Percentiles rank a stretch among this genome's conserved stretches.
Evolutionary conservation across 2,329 filamentous ascomycete species (phyloP).

Genomic region (Fonsecaea erecta): DNA sequence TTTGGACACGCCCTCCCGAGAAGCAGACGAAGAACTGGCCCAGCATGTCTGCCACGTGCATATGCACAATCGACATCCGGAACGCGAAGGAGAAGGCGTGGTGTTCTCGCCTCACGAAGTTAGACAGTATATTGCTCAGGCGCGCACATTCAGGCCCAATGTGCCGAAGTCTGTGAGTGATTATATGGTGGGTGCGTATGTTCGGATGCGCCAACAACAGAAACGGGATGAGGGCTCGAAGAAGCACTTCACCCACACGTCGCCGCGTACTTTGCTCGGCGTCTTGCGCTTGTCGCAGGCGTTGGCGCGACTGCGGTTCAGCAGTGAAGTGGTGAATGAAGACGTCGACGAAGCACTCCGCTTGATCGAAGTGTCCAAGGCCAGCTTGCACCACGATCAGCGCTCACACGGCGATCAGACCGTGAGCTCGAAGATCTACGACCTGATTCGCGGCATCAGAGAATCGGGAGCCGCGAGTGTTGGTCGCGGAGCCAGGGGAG

Average conservation of each 20-base stretch:
- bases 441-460: constrained; percentile 85
- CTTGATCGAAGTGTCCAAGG: constrained; percentile 90
- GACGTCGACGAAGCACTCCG: constrained; percentile 95
- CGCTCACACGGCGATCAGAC: constrained; percentile 70
- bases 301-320: constrained; percentile 88
- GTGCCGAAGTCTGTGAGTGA: constrained; percentile 86
- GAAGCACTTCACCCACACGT: constrained; percentile 92
- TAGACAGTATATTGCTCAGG: constrained; percentile 92
- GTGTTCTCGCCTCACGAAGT: constrained; percentile 93
- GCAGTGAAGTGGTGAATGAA: constrained; percentile 79
- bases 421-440: constrained; percentile 88
- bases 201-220: constrained; percentile 89
- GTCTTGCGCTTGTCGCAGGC: constrained; percentile 93
- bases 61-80: constrained; percentile 93
- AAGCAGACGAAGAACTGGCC: constrained; percentile 89
- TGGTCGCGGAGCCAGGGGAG: constrained; percentile 68
- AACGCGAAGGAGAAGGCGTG: constrained; percentile 68
- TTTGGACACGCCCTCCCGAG: constrained; percentile 88
- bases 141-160: constrained; percentile 82
- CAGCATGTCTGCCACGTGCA: constrained; percentile 96
- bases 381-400: constrained; percentile 76
- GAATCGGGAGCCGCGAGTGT: constrained; percentile 82
- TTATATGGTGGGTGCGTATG: constrained; percentile 96
- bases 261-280: constrained; percentile 88
- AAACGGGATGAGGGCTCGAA: constrained; percentile 88